Conservation (phyloP, 2,329 filamentous ascomycete genomes). For the Raffaelea ambrosiae region DNA sequence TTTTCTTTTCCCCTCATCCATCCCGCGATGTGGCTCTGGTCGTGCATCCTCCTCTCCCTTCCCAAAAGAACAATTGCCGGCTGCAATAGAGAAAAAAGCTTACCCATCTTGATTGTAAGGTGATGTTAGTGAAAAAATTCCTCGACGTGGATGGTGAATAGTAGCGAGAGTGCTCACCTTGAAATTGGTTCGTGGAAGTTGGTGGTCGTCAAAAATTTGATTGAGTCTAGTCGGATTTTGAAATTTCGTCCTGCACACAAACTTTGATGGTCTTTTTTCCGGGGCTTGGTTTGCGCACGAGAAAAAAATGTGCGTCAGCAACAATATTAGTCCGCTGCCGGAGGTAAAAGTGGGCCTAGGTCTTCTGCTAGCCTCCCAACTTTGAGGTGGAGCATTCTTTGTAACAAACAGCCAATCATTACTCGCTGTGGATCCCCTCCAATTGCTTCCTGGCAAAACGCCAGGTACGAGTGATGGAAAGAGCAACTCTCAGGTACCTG, state of each 20-base stretch:
- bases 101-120: conserved; percentile 11
- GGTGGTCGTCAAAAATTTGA: conserved; percentile 12
- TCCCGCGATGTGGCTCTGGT: conserved; percentile 1
- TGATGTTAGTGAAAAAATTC: conserved; percentile 26
- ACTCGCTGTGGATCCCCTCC: too few species aligned
- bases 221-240: conserved; percentile 10
- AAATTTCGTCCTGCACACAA: conserved; percentile 5
- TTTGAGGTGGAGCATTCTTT: background rate
- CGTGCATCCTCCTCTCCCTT: background rate
- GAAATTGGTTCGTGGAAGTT: conserved; percentile 15
- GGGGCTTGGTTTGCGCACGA: conserved; percentile 7
- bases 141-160: background rate
- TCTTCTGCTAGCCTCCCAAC: background rate
- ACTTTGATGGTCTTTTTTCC: conserved; percentile 5
- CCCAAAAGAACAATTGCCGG: background rate
- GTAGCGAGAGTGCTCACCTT: conserved; percentile 16
- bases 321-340: conserved; percentile 6
- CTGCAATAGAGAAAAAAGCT: conserved; percentile 1
- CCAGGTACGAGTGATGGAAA: too few species aligned
- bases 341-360: background rate
- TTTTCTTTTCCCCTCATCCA: background rate
- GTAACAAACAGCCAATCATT: background rate
- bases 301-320: conserved; percentile 13
- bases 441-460: too few species aligned
- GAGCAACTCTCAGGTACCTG: too few species aligned